A percentile compares a stretch with the other conserved stretches of the same genome.
Evolutionary conservation across 2,329 filamentous ascomycete species (phyloP).

Genomic region (Lecanosticta acicola): DNA sequence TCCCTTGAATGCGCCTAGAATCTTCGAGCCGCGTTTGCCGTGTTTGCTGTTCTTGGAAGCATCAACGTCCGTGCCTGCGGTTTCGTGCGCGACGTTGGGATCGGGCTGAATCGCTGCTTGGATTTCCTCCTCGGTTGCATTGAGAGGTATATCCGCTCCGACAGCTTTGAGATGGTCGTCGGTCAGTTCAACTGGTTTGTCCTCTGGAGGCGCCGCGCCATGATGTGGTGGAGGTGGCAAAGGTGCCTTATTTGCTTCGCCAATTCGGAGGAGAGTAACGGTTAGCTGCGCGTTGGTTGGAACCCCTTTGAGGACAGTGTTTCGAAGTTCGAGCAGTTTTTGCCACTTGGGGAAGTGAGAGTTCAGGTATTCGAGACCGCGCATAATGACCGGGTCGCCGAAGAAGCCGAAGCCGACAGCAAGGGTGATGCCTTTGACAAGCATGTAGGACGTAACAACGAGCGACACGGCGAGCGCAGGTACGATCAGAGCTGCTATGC

Average conservation of each 20-base stretch:
- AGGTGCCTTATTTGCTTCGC: conserved; percentile 74
- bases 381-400: conserved; percentile 65
- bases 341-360: conserved; percentile 64
- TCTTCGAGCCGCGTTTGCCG: conserved; percentile 44
- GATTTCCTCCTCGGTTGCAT: conserved; percentile 62
- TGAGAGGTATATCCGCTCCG: conserved; percentile 52
- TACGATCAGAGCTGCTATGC: conserved; percentile 42
- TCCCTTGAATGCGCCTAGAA: conserved; percentile 63
- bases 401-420: conserved; percentile 71
- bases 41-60: conserved; percentile 45
- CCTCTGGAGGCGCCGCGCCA: conserved; percentile 40
- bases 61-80: conserved; percentile 50
- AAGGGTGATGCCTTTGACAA: conserved; percentile 60
- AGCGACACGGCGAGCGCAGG: conserved; percentile 41
- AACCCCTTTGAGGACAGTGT: conserved; percentile 72
- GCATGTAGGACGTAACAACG: conserved; percentile 47
- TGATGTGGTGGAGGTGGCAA: conserved; percentile 56
- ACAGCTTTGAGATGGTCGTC: conserved; percentile 48
- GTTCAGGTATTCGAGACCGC: conserved; percentile 56
- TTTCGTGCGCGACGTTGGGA: conserved; percentile 43
- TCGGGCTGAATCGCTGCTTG: conserved; percentile 51
- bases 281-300: conserved; percentile 83
- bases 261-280: conserved; percentile 72
- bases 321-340: conserved; percentile 66
- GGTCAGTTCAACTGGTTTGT: conserved; percentile 46